Base-by-base conservation (phyloP, 73 alveolate species). In the Paramecium sexaurelia region DNA sequence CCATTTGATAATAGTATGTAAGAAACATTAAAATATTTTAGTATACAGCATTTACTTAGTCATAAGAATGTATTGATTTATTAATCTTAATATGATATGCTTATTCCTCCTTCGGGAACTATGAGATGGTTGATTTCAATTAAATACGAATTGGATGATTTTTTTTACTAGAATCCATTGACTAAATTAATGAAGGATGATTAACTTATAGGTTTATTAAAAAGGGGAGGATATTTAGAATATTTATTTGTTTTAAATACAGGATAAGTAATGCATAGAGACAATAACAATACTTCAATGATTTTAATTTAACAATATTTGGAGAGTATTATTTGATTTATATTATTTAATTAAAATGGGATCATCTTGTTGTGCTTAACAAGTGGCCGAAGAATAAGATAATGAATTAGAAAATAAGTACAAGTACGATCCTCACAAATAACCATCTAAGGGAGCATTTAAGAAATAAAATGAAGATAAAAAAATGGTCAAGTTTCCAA, bases 401-500 rank as follows among this genome's bases (percentile, higher is more conserved):
- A 13, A 22, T 71, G 86, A 71, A 19, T 6, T 71, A 19, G 55
- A 71, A 36, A 71, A 71, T 40, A 71, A 71, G 33, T 71, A 71
- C 56, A 71, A 78, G 55, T 78, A 78, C 55, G 90, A 78, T 78
- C 90, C 90, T 36, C 8, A 39, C 26, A 78, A 78, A 61, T 45
- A 78, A 43, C 90, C 90, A 39, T 26, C 26, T 15, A 78, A 78
- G 90, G 90, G 90, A 40, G 90, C 90, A 17, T 43, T 78, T 24
- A 32, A 78, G 29, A 40, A 78, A 78, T 71, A 33, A 35, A 35
- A 36, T 71, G 86, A 78, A 6, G 90, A 78, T 11, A 78, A 78
- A 61, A 78, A 78, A 78, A 41, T 78, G 35, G 90, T 78, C 75
- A 78, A 78, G 55, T 78, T 78, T 78, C 90, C 90, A 24, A 78